phyloP scores from a whole-genome alignment of 352 stramenopile genomes.

The Globisporangium viniferum region DNA sequence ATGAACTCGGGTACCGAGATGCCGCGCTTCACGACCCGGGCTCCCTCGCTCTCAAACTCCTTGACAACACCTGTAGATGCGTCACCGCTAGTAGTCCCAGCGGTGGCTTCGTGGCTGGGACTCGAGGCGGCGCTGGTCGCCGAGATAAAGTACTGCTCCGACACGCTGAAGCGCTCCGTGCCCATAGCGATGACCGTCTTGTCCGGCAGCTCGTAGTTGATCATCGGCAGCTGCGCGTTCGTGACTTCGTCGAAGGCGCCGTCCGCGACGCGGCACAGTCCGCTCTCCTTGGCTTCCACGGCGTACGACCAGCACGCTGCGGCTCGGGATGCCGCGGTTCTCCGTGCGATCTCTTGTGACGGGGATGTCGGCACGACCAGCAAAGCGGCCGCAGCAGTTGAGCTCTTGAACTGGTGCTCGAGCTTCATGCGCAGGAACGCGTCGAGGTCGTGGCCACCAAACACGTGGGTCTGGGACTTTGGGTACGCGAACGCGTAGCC shows the following conservation, averaged over 20 bases:
- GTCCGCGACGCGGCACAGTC: constrained; percentile 68
- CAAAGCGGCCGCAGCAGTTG: neutral
- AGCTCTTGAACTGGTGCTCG: constrained; percentile 31
- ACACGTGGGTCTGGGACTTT: constrained; percentile 50
- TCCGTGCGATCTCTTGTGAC: constrained; percentile 24
- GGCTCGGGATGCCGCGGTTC: neutral
- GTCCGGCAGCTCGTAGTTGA: constrained; percentile 79
- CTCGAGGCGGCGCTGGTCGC: neutral
- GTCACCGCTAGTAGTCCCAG: neutral
- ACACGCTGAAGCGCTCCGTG: constrained; percentile 85
- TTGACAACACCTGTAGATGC: constrained; percentile 3
- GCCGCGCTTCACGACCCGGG: constrained; percentile 19
- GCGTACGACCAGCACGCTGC: constrained; percentile 48
- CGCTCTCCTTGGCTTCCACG: constrained; percentile 73
- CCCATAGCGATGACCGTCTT: constrained; percentile 82
- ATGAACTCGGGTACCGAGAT: constrained; percentile 65
- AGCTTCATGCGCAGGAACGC: constrained; percentile 59
- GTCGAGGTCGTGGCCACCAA: constrained; percentile 67
- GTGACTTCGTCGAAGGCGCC: constrained; percentile 64
- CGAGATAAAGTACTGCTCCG: constrained; percentile 84
- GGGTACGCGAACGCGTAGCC: constrained; percentile 72
- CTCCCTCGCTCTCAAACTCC: neutral
- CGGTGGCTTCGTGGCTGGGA: neutral
- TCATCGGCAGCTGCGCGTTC: constrained; percentile 71
- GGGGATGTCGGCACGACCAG: constrained; percentile 16